Percentiles rank a stretch among this genome's conserved stretches.
Conservation (phyloP, 2,329 filamentous ascomycete species). For the Arthrinium phaeospermum region DNA sequence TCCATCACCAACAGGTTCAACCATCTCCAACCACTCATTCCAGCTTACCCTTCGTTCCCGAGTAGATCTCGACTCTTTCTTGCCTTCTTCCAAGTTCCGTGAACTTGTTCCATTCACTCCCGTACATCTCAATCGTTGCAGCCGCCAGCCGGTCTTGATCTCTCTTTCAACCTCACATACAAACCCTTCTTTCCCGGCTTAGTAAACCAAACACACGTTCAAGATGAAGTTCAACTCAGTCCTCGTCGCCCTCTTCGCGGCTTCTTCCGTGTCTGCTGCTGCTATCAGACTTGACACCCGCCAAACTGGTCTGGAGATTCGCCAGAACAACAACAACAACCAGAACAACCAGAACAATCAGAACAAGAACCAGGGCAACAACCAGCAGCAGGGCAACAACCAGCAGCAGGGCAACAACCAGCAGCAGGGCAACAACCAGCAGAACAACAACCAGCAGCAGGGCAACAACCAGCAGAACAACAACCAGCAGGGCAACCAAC, state of each 20-base stretch:
- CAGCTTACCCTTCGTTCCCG: slow-evolving; percentile 17
- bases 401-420: slow-evolving; percentile 22
- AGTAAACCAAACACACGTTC: not conserved
- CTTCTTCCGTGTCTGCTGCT: slow-evolving; percentile 24
- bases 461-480: not conserved
- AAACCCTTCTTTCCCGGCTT: not conserved
- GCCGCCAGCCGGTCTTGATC: slow-evolving; percentile 19
- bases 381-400: slow-evolving; percentile 2
- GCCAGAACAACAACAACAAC: slow-evolving; percentile 23
- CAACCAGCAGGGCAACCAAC: slow-evolving; percentile 6
- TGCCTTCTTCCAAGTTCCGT: slow-evolving; percentile 26
- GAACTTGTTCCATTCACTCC: slow-evolving; percentile 29
- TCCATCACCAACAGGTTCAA: not conserved
- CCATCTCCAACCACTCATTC: slow-evolving; percentile 16
- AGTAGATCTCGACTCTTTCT: slow-evolving; percentile 20
- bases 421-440: not conserved
- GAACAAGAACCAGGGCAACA: slow-evolving; percentile 8
- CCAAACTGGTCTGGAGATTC: slow-evolving; percentile 7
- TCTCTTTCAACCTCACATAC: not conserved
- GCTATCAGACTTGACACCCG: slow-evolving; percentile 24
- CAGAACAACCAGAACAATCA: slow-evolving; percentile 7
- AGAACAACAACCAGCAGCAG: slow-evolving; percentile 18
- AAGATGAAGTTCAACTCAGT: slow-evolving; percentile 32
- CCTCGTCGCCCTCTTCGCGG: slow-evolving; percentile 29
- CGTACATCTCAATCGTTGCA: slow-evolving; percentile 22